These are phyloP conservation scores for Candida dajiaensis DNA, from an alignment of 805 yeast species.

Conservation along the genomic window DNA sequence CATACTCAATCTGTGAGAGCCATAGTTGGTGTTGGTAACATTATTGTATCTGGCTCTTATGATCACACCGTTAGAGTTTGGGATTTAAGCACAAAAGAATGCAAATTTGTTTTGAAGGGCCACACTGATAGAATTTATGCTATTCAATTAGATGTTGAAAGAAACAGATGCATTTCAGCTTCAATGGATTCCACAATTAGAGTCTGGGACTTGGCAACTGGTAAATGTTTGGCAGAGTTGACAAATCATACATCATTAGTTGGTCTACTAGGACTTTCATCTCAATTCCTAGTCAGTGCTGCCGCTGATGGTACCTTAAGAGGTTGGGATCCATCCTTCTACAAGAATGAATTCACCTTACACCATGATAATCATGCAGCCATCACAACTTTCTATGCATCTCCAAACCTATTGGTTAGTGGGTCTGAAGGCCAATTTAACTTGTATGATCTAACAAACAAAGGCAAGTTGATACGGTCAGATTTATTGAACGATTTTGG, in stretches of 20 bases:
- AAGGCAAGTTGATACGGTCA: slow-evolving; percentile 62
- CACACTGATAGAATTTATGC: slow-evolving; percentile 86
- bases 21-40: slow-evolving; percentile 78
- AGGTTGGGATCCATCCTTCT: slow-evolving; percentile 86
- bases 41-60: slow-evolving; percentile 83
- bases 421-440: slow-evolving; percentile 87
- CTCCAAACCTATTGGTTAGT: slow-evolving; percentile 75
- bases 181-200: slow-evolving; percentile 84
- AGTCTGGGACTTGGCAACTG: slow-evolving; percentile 84
- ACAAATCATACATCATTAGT: slow-evolving; percentile 90
- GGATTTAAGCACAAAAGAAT: slow-evolving; percentile 73
- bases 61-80: slow-evolving; percentile 89
- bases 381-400: slow-evolving; percentile 90
- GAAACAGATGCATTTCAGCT: slow-evolving; percentile 83
- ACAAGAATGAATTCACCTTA: slow-evolving; percentile 57
- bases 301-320: slow-evolving; percentile 93
- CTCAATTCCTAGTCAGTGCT: slow-evolving; percentile 78
- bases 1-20: slow-evolving; percentile 82
- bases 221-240: slow-evolving; percentile 59
- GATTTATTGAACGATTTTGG: slow-evolving; percentile 75
- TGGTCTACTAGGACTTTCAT: slow-evolving; percentile 75
- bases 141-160: slow-evolving; percentile 71
- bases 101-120: slow-evolving; percentile 70
- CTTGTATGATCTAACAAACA: slow-evolving; percentile 73
- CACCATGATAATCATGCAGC: slow-evolving; percentile 79